Percentiles rank a stretch among this genome's conserved stretches.
phyloP scores from a whole-genome alignment of 2,329 filamentous ascomycete species.

The Akanthomyces uredinophilus region DNA sequence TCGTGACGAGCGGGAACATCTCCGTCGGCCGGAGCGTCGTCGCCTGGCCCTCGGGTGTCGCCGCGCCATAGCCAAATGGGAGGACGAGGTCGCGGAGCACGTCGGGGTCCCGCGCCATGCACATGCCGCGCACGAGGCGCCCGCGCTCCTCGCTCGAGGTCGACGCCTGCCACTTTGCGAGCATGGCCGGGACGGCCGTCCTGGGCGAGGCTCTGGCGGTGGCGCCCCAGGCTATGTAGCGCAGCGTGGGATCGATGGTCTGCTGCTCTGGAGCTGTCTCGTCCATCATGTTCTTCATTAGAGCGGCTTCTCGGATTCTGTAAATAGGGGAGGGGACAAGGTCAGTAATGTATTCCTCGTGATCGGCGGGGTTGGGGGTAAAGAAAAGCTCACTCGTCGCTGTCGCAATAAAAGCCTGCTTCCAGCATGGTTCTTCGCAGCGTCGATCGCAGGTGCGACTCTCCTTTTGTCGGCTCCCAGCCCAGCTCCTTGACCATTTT shows the following conservation, averaged over 20 bases:
- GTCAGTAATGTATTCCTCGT: not conserved
- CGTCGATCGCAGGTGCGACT: slow-evolving; percentile 76
- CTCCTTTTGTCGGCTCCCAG: slow-evolving; percentile 70
- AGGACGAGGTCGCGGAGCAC: slow-evolving; percentile 63
- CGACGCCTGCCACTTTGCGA: not conserved
- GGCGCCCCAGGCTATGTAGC: not conserved
- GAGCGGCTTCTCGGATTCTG: not conserved
- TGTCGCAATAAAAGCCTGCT: slow-evolving; percentile 69
- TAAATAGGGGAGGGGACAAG: too few relatives aligned
- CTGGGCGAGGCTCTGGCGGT: not conserved
- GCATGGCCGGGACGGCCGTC: not conserved
- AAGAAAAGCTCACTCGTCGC: slow-evolving; percentile 56
- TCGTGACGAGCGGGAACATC: slow-evolving; percentile 72
- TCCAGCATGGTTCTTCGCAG: slow-evolving; percentile 77
- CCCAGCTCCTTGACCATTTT: slow-evolving; percentile 79
- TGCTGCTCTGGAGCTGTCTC: not conserved
- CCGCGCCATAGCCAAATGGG: slow-evolving; percentile 71
- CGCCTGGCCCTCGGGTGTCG: slow-evolving; percentile 45
- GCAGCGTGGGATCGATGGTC: not conserved
- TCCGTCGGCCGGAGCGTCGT: slow-evolving; percentile 80
- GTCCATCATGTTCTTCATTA: not conserved
- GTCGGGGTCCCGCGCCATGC: slow-evolving; percentile 31
- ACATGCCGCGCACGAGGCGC: not conserved
- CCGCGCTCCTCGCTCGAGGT: not conserved
- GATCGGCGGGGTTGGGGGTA: not conserved